phyloP scores from a whole-genome alignment of 768 basidiomycete species.

The Mycena chlorophos region DNA sequence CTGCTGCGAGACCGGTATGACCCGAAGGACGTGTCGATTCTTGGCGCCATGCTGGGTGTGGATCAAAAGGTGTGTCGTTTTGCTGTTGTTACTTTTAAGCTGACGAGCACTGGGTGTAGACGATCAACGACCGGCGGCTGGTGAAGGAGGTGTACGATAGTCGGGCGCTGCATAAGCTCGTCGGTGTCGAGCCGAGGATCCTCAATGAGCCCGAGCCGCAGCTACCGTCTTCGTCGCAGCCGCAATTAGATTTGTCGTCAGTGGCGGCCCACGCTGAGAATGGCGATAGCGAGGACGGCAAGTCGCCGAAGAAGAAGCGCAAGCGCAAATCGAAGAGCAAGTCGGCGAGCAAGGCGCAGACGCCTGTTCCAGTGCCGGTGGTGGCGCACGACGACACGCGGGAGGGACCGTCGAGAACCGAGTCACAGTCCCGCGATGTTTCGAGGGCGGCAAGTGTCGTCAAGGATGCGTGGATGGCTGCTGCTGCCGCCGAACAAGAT shows the following conservation, averaged over 20 bases:
- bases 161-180: constrained; percentile 55
- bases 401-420: constrained; percentile 5
- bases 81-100: not conserved
- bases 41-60: constrained; percentile 78
- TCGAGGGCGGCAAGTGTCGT: constrained; percentile 24
- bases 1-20: constrained; percentile 43
- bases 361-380: no score
- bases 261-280: constrained; percentile 10
- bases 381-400: constrained; percentile 2
- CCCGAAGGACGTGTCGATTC: constrained; percentile 71
- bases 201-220: not conserved
- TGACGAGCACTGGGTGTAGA: constrained; percentile 41
- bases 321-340: constrained; percentile 1
- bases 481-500: constrained; percentile 32
- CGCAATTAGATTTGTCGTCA: no score
- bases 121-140: constrained; percentile 69
- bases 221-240: constrained; percentile 1
- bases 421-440: constrained; percentile 11
- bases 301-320: not conserved
- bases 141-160: constrained; percentile 70
- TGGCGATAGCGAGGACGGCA: constrained; percentile 12
- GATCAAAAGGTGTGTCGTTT: constrained; percentile 66
- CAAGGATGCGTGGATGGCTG: constrained; percentile 41
- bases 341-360: no score
- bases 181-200: constrained; percentile 44